Percentiles rank a stretch among this genome's conserved stretches.
phyloP scores from a whole-genome alignment of 495 filamentous ascomycete species.

The Penicillium mononematosum region DNA sequence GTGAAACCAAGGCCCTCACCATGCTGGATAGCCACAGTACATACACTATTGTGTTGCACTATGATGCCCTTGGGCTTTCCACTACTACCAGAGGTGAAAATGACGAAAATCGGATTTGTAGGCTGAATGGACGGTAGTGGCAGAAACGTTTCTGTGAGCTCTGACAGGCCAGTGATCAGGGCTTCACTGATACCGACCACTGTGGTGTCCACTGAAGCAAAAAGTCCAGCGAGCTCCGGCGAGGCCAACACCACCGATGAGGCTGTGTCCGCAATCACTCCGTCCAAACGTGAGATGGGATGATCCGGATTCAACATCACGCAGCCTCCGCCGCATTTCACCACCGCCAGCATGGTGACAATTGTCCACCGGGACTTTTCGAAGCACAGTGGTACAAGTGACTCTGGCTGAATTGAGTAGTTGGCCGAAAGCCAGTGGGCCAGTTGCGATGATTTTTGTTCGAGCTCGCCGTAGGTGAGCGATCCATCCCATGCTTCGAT shows the following conservation, averaged over 20 bases:
- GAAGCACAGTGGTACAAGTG: slow-evolving; percentile 42
- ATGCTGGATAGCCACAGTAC: slow-evolving; percentile 15
- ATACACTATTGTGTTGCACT: slow-evolving; percentile 67
- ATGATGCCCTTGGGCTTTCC: slow-evolving; percentile 77
- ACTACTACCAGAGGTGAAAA: slow-evolving; percentile 83
- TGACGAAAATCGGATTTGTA: slow-evolving; percentile 15
- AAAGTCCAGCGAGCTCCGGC: too few species aligned
- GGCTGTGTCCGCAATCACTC: slow-evolving; percentile 3
- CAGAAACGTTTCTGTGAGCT: too few species aligned
- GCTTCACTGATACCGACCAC: too few species aligned
- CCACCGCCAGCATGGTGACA: slow-evolving; percentile 44
- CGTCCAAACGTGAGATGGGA: too few species aligned
- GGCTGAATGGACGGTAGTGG: not conserved
- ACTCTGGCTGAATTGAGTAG: not conserved
- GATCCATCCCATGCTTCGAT: slow-evolving; percentile 6
- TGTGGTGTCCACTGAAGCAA: too few species aligned
- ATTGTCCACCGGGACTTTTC: slow-evolving; percentile 46
- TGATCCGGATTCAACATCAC: not conserved
- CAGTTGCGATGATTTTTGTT: slow-evolving; percentile 27
- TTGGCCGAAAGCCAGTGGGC: slow-evolving; percentile 21
- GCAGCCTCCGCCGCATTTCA: slow-evolving; percentile 32
- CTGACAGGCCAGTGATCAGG: not conserved
- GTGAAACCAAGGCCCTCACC: slow-evolving; percentile 17
- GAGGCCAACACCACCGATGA: slow-evolving; percentile 9
- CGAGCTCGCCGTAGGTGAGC: slow-evolving; percentile 51